Conservation (phyloP, 1,284 basidiomycete species). For the Psilocybe mexicana region DNA sequence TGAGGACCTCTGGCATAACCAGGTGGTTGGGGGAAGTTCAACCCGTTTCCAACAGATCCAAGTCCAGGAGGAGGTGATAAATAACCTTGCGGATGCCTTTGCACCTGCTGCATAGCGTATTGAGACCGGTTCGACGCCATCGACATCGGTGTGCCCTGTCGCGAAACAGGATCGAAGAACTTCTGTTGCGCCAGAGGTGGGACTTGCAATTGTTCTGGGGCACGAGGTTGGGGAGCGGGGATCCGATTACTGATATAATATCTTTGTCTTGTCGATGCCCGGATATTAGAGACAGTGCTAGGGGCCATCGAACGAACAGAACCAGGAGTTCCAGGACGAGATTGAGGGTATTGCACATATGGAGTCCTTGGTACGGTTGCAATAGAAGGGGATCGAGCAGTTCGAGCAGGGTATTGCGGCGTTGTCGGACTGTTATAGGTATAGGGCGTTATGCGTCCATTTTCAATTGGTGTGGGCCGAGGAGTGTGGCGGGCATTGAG, state of each 20-base stretch:
- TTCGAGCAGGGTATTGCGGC: background rate
- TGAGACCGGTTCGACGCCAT: constrained; percentile 14
- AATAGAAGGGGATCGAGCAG: constrained; percentile 5
- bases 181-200: constrained; percentile 3
- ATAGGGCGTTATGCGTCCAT: constrained; percentile 13
- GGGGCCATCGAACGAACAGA: constrained; percentile 17
- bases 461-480: background rate
- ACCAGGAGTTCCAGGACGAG: constrained; percentile 10
- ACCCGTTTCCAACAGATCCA: constrained; percentile 8
- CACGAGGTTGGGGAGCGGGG: constrained; percentile 17
- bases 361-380: background rate
- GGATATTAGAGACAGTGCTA: constrained; percentile 17
- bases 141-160: constrained; percentile 26
- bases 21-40: constrained; percentile 16
- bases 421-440: constrained; percentile 7
- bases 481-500: background rate
- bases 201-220: constrained; percentile 1
- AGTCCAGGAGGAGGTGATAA: constrained; percentile 13
- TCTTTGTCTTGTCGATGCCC: constrained; percentile 18
- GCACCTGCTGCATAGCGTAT: constrained; percentile 1
- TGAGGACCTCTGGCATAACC: constrained; percentile 1
- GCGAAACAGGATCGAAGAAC: constrained; percentile 26
- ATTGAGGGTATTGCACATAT: background rate
- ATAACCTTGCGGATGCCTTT: constrained; percentile 2
- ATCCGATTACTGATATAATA: constrained; percentile 18